Conservation (phyloP, 805 yeast genomes). For the Phaffomyces antillensis region DNA sequence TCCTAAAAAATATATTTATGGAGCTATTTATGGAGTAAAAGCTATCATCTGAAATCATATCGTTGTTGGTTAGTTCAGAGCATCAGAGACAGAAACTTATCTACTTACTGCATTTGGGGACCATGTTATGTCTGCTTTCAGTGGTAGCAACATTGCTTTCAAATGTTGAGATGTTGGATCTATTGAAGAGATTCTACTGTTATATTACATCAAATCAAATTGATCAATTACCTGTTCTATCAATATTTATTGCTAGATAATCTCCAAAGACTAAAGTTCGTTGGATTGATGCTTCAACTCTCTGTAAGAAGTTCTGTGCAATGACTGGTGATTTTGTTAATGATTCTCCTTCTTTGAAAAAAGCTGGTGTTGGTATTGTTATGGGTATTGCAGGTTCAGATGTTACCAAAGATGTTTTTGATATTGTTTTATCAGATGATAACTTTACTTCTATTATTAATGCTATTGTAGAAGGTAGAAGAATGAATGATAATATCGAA, state of each 20-base stretch:
- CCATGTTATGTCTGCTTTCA: too few relatives aligned
- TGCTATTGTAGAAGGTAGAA: conserved; percentile 74
- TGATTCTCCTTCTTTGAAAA: conserved; percentile 71
- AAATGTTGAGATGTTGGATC: too few relatives aligned
- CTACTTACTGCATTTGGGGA: too few relatives aligned
- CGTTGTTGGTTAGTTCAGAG: too few relatives aligned
- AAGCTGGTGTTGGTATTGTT: conserved; percentile 76
- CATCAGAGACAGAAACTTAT: too few relatives aligned
- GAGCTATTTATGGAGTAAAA: too few relatives aligned
- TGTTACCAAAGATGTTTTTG: conserved; percentile 80
- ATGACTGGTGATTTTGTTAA: conserved; percentile 86
- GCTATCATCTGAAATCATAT: too few relatives aligned
- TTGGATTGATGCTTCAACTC: conserved; percentile 71
- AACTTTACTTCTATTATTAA: conserved; percentile 73
- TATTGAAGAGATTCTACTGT: too few relatives aligned
- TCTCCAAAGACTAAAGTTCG: conserved; percentile 79
- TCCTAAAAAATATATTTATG: too few relatives aligned
- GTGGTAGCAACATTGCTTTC: too few relatives aligned
- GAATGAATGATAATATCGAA: conserved; percentile 73
- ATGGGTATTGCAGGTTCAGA: conserved; percentile 80
- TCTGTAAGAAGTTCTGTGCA: conserved; percentile 56
- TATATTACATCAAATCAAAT: too few relatives aligned
- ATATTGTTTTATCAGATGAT: conserved; percentile 68
- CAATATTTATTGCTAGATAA: conserved; percentile 75
- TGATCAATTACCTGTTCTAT: conserved; percentile 58